These are phyloP conservation scores for Trichoderma reesei DNA, from an alignment of 495 filamentous ascomycete species.

Conservation along the genomic window DNA sequence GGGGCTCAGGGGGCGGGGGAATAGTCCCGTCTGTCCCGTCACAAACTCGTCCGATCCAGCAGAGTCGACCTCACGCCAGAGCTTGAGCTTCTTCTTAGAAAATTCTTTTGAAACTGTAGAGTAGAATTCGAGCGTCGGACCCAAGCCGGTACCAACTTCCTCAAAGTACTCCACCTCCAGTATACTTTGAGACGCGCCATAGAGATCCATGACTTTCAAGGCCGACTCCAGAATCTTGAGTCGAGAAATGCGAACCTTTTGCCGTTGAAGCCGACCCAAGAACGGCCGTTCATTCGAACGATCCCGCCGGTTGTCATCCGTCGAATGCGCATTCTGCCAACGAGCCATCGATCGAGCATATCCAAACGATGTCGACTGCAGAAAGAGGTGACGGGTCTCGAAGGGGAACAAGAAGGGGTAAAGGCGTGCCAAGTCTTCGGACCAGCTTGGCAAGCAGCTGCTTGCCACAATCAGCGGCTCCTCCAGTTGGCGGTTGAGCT, in stretches of 20 bases:
- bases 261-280: slow-evolving; percentile 86
- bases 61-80: slow-evolving; percentile 92
- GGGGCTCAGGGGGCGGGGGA: slow-evolving; percentile 85
- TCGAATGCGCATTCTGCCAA: slow-evolving; percentile 87
- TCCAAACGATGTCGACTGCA: slow-evolving; percentile 96
- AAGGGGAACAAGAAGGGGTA: slow-evolving; percentile 99
- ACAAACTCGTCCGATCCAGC: slow-evolving; percentile 69
- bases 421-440: slow-evolving; percentile 87
- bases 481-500: slow-evolving; percentile 92
- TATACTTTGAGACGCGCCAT: slow-evolving; percentile 88
- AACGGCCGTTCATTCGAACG: slow-evolving; percentile 83
- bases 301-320: slow-evolving; percentile 69
- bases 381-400: slow-evolving; percentile 92
- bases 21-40: slow-evolving; percentile 75
- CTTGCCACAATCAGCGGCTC: slow-evolving; percentile 98
- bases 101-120: slow-evolving; percentile 97
- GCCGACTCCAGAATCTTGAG: slow-evolving; percentile 91
- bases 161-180: slow-evolving; percentile 98
- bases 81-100: slow-evolving; percentile 88
- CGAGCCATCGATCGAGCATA: slow-evolving; percentile 95
- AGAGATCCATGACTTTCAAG: slow-evolving; percentile 99
- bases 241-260: slow-evolving; percentile 94
- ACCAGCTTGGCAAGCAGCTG: slow-evolving; percentile 93
- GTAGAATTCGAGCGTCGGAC: slow-evolving; percentile 96
- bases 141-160: slow-evolving; percentile 93